Evolutionary conservation across 192 early-diverging fungal species (phyloP).

Genomic region (Backusella sp.): DNA sequence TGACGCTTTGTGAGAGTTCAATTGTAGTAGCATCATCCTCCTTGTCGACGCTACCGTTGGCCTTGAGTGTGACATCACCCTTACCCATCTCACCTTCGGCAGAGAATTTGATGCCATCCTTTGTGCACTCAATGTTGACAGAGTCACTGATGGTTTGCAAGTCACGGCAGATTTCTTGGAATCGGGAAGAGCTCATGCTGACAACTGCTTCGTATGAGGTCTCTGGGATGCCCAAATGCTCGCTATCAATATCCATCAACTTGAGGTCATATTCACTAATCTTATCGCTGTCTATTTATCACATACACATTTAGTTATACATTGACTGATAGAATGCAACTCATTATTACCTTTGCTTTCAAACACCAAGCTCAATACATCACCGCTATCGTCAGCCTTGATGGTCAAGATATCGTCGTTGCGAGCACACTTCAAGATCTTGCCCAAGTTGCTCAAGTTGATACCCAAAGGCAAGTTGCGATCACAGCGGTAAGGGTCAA

Average conservation of each 20-base stretch:
- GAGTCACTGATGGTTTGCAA: conserved; percentile 81
- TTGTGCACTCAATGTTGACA: conserved; percentile 85
- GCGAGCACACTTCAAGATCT: conserved; percentile 91
- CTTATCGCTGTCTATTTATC: conserved; percentile 54
- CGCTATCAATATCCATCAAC: conserved; percentile 98
- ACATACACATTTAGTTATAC: background rate
- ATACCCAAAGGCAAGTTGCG: conserved; percentile 88
- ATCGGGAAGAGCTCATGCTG: conserved; percentile 86
- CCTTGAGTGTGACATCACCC: conserved; percentile 83
- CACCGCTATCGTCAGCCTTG: conserved; percentile 85
- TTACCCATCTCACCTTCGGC: conserved; percentile 85
- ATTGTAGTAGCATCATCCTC: conserved; percentile 66
- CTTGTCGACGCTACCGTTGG: conserved; percentile 68
- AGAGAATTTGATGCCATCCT: conserved; percentile 92
- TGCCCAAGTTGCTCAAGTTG: conserved; percentile 80
- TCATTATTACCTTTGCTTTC: conserved; percentile 52
- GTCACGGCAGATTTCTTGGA: conserved; percentile 91
- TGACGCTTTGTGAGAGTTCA: conserved; percentile 76
- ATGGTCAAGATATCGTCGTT: conserved; percentile 92
- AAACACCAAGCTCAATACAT: conserved; percentile 76
- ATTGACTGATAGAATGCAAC: background rate
- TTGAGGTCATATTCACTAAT: conserved; percentile 94
- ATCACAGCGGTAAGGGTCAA: conserved; percentile 90
- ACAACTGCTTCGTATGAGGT: conserved; percentile 90
- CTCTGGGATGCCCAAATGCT: conserved; percentile 95